Conservation (phyloP, 805 yeast species). For the Babjeviella inositovora region DNA sequence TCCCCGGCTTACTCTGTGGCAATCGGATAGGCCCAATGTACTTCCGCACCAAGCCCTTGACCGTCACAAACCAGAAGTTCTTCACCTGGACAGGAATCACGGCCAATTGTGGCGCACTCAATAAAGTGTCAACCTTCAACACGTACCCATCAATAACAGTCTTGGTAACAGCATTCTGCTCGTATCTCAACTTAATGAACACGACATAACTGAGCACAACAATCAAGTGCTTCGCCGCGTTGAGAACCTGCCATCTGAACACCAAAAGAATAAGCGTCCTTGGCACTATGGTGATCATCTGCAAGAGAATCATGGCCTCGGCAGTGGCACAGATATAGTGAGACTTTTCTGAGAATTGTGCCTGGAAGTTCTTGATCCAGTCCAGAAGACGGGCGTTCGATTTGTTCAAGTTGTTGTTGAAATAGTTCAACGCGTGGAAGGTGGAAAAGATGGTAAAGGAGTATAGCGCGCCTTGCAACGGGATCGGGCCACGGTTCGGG, state of each 20-base stretch:
- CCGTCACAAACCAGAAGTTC: conserved; percentile 6
- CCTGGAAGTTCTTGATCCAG: conserved; percentile 13
- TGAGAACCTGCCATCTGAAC: conserved; percentile 10
- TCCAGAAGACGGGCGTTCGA: conserved; percentile 10
- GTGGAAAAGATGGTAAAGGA: conserved; percentile 49
- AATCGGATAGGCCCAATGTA: conserved; percentile 9
- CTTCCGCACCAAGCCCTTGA: conserved; percentile 6
- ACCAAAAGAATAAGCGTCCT: conserved; percentile 20
- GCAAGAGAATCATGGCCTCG: conserved; percentile 23
- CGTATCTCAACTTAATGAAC: conserved; percentile 46
- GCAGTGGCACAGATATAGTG: conserved; percentile 25
- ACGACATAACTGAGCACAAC: conserved; percentile 27
- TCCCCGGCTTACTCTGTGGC: neutral
- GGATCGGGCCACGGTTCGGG: conserved; percentile 12
- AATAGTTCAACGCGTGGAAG: conserved; percentile 49
- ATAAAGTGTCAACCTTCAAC: conserved; percentile 13
- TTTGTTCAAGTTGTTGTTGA: conserved; percentile 25
- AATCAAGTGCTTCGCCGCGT: conserved; percentile 13
- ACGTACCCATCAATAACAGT: conserved; percentile 28
- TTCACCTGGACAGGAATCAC: conserved; percentile 2
- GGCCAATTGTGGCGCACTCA: conserved; percentile 4
- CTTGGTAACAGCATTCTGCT: conserved; percentile 39
- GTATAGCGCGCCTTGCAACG: conserved; percentile 28
- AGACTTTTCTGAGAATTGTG: conserved; percentile 22
- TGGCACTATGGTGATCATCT: conserved; percentile 19